Percentiles rank a stretch among this genome's conserved stretches.
Evolutionary conservation across 345 rosid species (phyloP).

Genomic region (Lepidium aucheri): DNA sequence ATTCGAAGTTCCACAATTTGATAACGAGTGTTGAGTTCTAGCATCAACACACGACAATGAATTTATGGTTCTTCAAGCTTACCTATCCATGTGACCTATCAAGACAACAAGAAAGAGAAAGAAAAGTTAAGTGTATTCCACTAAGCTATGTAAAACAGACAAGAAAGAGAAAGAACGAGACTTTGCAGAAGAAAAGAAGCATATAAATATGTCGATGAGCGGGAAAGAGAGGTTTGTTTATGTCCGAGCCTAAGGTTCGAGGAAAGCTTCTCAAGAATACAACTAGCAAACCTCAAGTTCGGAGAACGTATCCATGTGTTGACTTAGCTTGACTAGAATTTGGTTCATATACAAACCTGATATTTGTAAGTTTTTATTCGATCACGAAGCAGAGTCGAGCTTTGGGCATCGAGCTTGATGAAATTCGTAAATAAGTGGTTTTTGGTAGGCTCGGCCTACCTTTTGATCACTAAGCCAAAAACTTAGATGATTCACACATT

Average conservation of each 20-base stretch:
- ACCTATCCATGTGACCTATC: conserved; percentile 32
- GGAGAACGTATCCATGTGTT: conserved; percentile 16
- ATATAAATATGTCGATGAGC: conserved; percentile 24
- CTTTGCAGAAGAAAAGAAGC: conserved; percentile 5
- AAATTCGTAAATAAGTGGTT: conserved; percentile 16
- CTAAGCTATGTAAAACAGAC: conserved; percentile 27
- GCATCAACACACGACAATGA: neutral
- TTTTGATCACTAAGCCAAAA: conserved; percentile 43
- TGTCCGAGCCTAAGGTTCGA: conserved; percentile 37
- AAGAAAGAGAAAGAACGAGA: neutral
- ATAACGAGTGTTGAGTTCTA: no score
- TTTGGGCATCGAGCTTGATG: conserved; percentile 29
- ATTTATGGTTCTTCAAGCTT: conserved; percentile 1
- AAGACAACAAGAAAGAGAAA: neutral
- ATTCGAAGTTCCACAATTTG: no score
- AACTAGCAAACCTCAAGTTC: neutral
- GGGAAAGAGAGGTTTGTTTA: conserved; percentile 46
- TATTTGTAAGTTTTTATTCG: no score
- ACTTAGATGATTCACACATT: neutral
- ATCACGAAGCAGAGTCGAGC: conserved; percentile 12
- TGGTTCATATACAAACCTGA: conserved; percentile 22
- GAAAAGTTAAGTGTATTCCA: conserved; percentile 18
- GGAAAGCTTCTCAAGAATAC: neutral
- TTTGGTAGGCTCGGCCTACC: conserved; percentile 15
- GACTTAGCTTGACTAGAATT: conserved; percentile 32